Conservation (phyloP, 1,284 basidiomycete genomes). For the Meripilus lineatus region DNA sequence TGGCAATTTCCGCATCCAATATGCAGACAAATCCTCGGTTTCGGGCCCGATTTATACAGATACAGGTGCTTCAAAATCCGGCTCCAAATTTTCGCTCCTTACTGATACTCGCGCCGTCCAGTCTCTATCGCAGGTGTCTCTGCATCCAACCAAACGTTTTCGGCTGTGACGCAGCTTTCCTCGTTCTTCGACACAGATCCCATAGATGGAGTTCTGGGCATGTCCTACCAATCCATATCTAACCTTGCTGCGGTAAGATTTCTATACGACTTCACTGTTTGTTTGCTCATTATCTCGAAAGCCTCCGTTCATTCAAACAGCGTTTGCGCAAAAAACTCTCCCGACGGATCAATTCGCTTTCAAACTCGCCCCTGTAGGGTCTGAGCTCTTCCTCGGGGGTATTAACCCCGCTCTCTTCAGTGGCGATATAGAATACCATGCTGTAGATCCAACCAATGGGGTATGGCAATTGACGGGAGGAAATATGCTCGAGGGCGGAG, state of each 20-base stretch:
- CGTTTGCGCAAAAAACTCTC: conserved; percentile 19
- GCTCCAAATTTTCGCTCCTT: not conserved
- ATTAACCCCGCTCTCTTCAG: conserved; percentile 15
- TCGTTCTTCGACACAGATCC: conserved; percentile 14
- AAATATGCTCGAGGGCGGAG: conserved; percentile 1
- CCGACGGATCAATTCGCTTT: conserved; percentile 32
- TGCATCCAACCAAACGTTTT: conserved; percentile 2
- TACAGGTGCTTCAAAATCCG: conserved; percentile 21
- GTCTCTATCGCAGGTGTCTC: not conserved
- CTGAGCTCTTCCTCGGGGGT: conserved; percentile 40
- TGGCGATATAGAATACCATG: conserved; percentile 18
- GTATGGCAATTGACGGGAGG: conserved; percentile 5
- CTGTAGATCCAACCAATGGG: conserved; percentile 11
- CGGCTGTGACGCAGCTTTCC: conserved; percentile 1
- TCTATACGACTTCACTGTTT: too few relatives aligned
- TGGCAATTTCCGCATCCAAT: conserved; percentile 22
- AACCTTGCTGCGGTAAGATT: conserved; percentile 14
- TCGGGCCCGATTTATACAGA: conserved; percentile 29
- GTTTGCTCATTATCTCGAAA: not conserved
- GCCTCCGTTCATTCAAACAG: conserved; percentile 35
- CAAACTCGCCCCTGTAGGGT: conserved; percentile 25
- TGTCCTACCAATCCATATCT: conserved; percentile 25
- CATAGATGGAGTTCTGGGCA: conserved; percentile 27
- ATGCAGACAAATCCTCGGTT: conserved; percentile 28
- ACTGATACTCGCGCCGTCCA: conserved; percentile 6